Evolutionary conservation across 1,139 yeast genomes (phyloP).

Genomic region (Pneumocystis jirovecii): DNA sequence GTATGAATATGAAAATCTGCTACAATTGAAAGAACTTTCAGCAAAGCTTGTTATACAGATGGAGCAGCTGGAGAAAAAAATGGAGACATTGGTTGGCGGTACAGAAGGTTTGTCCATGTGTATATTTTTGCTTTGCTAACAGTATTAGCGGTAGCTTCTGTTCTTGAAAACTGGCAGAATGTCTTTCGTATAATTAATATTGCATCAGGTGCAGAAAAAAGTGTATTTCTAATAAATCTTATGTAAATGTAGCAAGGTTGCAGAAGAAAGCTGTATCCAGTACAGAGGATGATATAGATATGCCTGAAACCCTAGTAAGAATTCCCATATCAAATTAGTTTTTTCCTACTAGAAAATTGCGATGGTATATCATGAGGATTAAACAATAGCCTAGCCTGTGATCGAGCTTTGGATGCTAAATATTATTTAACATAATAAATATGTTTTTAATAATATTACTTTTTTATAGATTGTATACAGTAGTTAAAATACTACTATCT

Average conservation of each 20-base stretch:
- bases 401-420: neutral
- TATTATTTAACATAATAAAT: neutral
- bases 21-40: conserved; percentile 37
- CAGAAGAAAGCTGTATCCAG: conserved; percentile 19
- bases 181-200: conserved; percentile 50
- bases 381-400: neutral
- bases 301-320: conserved; percentile 57
- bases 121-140: conserved; percentile 8
- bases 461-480: neutral
- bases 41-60: conserved; percentile 34
- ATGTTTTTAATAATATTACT: neutral
- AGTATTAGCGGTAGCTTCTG: conserved; percentile 23
- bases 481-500: neutral
- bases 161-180: conserved; percentile 50
- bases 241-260: conserved; percentile 34
- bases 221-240: conserved; percentile 32
- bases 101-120: conserved; percentile 28
- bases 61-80: conserved; percentile 34
- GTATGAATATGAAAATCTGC: conserved; percentile 38
- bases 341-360: neutral
- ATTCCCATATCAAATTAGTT: conserved; percentile 28
- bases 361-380: neutral
- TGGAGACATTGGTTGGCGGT: conserved; percentile 41
- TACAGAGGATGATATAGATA: conserved; percentile 29
- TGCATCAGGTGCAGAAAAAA: conserved; percentile 32